A percentile compares a stretch with the other conserved stretches of the same genome.
Conservation (phyloP, 352 stramenopile species). For the Hyphochytrium catenoides region DNA sequence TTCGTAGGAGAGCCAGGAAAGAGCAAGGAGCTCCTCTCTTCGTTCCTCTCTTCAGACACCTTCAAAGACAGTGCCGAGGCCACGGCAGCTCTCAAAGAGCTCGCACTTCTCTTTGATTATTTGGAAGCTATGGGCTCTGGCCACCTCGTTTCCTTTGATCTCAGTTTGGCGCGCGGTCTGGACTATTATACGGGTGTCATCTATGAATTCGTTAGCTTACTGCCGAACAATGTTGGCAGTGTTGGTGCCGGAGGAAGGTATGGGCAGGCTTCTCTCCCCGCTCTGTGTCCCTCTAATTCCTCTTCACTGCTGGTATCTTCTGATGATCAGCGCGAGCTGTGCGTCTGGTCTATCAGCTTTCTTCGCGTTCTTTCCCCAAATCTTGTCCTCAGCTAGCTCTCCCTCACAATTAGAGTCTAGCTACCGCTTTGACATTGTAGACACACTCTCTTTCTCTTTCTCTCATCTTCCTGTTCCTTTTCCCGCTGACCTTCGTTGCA, state of each 20-base stretch:
- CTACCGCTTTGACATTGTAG: too few relatives aligned
- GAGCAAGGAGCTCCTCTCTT: constrained; percentile 57
- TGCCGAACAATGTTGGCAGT: constrained; percentile 75
- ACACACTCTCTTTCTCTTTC: too few relatives aligned
- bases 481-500: too few relatives aligned
- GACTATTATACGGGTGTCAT: constrained; percentile 99
- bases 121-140: constrained; percentile 88
- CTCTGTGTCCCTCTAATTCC: too few relatives aligned
- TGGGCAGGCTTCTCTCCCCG: too few relatives aligned
- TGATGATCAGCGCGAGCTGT: too few relatives aligned
- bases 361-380: too few relatives aligned
- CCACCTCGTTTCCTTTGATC: constrained; percentile 80
- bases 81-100: constrained; percentile 62
- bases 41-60: constrained; percentile 35
- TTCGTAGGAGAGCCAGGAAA: constrained; percentile 57
- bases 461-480: too few relatives aligned
- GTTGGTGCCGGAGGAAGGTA: constrained; percentile 86
- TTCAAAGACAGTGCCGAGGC: constrained; percentile 72
- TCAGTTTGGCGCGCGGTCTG: constrained; percentile 85
- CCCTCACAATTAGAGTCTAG: too few relatives aligned
- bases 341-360: too few relatives aligned
- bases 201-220: constrained; percentile 87
- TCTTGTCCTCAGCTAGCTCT: too few relatives aligned
- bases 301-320: too few relatives aligned
- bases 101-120: constrained; percentile 88